These are phyloP conservation scores for Crithidia mellificae DNA, from an alignment of 208 protist species.

Conservation along the genomic window DNA sequence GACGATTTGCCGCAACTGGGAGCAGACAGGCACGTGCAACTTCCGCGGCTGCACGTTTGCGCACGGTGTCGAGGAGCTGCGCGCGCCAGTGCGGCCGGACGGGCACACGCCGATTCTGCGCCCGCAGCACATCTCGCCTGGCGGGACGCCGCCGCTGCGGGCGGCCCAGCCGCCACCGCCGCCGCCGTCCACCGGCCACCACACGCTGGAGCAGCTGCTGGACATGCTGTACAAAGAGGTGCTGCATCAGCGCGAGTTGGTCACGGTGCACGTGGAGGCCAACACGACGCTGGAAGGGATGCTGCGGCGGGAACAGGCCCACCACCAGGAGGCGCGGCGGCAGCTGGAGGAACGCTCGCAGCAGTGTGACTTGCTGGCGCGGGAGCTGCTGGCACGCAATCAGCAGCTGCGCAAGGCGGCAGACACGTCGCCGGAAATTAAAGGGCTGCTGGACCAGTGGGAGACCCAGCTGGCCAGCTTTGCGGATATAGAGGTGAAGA, in stretches of 20 bases:
- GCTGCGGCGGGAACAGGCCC: conserved; percentile 58
- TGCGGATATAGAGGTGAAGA: conserved; percentile 21
- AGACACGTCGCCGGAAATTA: conserved; percentile 22
- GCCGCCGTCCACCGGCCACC: conserved; percentile 19
- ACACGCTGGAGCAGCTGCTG: conserved; percentile 65
- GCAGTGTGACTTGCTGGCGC: conserved; percentile 31
- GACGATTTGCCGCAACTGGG: conserved; percentile 85
- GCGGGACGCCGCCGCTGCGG: conserved; percentile 42
- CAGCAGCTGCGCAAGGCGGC: conserved; percentile 33
- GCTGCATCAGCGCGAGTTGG: conserved; percentile 53
- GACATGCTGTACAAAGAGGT: conserved; percentile 73
- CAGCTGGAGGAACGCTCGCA: conserved; percentile 48
- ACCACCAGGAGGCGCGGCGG: conserved; percentile 42
- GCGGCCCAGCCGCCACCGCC: conserved; percentile 25
- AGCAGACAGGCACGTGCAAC: conserved; percentile 59
- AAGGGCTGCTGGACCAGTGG: conserved; percentile 32
- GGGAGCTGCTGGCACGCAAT: conserved; percentile 33
- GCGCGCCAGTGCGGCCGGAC: conserved; percentile 46
- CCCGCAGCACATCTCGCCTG: conserved; percentile 35
- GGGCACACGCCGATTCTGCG: conserved; percentile 42
- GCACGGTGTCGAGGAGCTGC: conserved; percentile 83
- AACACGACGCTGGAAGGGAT: conserved; percentile 72
- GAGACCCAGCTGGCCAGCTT: conserved; percentile 33
- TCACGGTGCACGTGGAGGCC: conserved; percentile 62
- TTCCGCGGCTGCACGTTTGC: conserved; percentile 84